Conservation (phyloP, 345 rosid species). For the Brassica napus region DNA sequence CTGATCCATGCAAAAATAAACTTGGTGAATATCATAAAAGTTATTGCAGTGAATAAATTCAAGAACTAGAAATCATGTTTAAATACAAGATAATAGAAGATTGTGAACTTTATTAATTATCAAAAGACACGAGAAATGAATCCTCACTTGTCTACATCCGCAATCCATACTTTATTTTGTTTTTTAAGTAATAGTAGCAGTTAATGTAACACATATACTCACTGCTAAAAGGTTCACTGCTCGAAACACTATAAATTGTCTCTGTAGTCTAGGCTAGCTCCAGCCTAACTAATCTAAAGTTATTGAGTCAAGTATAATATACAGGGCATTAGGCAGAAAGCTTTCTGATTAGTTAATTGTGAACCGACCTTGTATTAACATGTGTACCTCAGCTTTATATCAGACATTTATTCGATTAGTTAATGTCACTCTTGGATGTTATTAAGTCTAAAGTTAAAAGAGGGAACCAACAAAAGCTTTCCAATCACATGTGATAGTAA, state of each 20-base stretch:
- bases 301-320: neutral
- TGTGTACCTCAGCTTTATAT: constrained; percentile 20
- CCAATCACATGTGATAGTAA: constrained; percentile 27
- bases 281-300: neutral
- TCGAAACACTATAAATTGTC: constrained; percentile 7
- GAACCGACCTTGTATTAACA: constrained; percentile 28
- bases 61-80: neutral
- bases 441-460: constrained; percentile 17
- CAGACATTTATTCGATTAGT: constrained; percentile 19
- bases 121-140: neutral
- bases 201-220: neutral
- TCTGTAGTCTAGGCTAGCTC: neutral
- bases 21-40: no score
- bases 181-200: neutral
- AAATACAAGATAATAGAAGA: no score
- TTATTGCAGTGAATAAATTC: neutral
- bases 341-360: neutral
- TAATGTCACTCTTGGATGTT: constrained; percentile 11
- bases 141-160: neutral
- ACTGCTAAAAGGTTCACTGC: neutral
- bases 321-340: constrained; percentile 23
- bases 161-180: neutral
- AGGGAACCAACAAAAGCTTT: neutral
- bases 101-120: neutral
- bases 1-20: neutral